phyloP scores from a whole-genome alignment of 139 green algal species.

The Coelastrella sp. region DNA sequence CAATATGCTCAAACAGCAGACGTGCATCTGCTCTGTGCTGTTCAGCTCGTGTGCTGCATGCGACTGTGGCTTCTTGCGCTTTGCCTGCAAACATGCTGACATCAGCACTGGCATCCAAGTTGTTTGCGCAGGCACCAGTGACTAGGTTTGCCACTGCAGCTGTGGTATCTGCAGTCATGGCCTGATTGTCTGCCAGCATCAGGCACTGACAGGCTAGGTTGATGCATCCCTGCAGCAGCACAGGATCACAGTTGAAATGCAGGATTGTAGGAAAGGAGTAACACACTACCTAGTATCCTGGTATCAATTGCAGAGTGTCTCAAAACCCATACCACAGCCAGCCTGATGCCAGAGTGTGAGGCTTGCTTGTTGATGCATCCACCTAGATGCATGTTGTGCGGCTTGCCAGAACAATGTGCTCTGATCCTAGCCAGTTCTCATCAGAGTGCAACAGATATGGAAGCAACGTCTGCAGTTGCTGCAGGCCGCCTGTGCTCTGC shows the following conservation, averaged over 20 bases:
- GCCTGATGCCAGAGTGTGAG: too few relatives aligned
- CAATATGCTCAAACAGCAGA: neutral
- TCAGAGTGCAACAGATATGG: too few relatives aligned
- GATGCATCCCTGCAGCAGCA: constrained; percentile 19
- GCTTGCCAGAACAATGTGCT: too few relatives aligned
- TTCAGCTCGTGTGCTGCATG: neutral
- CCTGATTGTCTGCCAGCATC: constrained; percentile 7
- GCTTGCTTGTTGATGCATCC: too few relatives aligned
- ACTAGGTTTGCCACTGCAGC: neutral
- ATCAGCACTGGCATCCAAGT: neutral
- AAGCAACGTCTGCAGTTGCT: too few relatives aligned
- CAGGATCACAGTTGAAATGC: neutral
- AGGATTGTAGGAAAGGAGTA: neutral
- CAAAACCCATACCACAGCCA: too few relatives aligned
- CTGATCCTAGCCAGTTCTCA: too few relatives aligned
- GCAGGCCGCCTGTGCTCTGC: too few relatives aligned
- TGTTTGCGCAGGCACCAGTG: neutral
- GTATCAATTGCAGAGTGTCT: too few relatives aligned
- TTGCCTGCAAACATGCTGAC: neutral
- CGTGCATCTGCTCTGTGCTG: constrained; percentile 26
- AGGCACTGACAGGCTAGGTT: constrained; percentile 32
- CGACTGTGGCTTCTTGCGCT: neutral
- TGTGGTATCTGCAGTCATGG: neutral
- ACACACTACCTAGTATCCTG: too few relatives aligned
- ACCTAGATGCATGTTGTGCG: too few relatives aligned